These are phyloP conservation scores for Pseudoperonospora humuli DNA, from an alignment of 352 stramenopile genomes.

Conservation along the genomic window DNA sequence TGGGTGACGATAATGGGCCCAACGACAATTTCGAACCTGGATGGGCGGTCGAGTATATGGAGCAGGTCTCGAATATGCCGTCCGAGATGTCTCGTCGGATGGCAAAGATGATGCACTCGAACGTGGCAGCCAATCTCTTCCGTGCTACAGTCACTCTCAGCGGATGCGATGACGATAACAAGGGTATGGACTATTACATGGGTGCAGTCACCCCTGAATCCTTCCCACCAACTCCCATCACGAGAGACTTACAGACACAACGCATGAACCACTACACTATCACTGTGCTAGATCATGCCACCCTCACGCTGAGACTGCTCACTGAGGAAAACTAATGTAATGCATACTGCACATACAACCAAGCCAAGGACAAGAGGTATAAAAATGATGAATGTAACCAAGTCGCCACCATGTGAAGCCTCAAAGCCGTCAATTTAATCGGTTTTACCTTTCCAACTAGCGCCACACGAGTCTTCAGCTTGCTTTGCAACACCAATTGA, in stretches of 20 bases:
- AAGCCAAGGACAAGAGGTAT: no score
- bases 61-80: slow-evolving; percentile 55
- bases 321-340: slow-evolving; percentile 36
- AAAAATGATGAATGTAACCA: no score
- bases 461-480: neutral
- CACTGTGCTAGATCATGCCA: slow-evolving; percentile 69
- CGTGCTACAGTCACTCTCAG: slow-evolving; percentile 54
- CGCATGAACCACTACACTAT: slow-evolving; percentile 70
- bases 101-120: slow-evolving; percentile 76
- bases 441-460: slow-evolving; percentile 22
- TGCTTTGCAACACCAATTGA: slow-evolving; percentile 10
- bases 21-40: slow-evolving; percentile 43
- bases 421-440: no score
- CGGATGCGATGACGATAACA: slow-evolving; percentile 10
- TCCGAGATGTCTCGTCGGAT: slow-evolving; percentile 59
- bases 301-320: slow-evolving; percentile 50
- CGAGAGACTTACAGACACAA: slow-evolving; percentile 59
- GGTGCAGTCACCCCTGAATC: slow-evolving; percentile 60
- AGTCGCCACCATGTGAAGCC: no score
- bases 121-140: slow-evolving; percentile 68
- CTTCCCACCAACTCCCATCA: slow-evolving; percentile 78
- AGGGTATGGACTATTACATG: slow-evolving; percentile 29
- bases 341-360: no score
- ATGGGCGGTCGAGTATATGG: slow-evolving; percentile 77
- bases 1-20: no score